A percentile compares a stretch with the other conserved stretches of the same genome.
These are phyloP conservation scores for Myriosclerotinia duriaeana DNA, from an alignment of 2,329 filamentous ascomycete species.

Conservation along the genomic window DNA sequence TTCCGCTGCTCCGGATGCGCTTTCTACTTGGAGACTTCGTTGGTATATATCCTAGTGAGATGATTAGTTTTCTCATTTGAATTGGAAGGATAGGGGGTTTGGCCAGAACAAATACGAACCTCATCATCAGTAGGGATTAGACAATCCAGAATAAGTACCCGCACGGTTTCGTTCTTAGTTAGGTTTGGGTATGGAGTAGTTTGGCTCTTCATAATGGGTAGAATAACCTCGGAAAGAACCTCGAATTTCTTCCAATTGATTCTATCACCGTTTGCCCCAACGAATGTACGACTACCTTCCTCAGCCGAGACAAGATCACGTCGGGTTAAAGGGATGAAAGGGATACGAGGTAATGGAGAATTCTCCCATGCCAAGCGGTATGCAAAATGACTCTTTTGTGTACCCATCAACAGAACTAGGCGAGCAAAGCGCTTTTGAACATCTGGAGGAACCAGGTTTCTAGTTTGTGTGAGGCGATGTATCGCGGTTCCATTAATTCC, in stretches of 20 bases:
- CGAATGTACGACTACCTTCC: slow-evolving; percentile 86
- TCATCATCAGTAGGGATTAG: slow-evolving; percentile 84
- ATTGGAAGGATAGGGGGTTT: neutral
- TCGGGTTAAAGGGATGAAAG: slow-evolving; percentile 86
- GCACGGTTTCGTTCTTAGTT: slow-evolving; percentile 65
- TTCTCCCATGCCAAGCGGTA: slow-evolving; percentile 99
- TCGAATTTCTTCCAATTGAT: slow-evolving; percentile 99
- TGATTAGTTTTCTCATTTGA: slow-evolving; percentile 21
- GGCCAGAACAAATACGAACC: slow-evolving; percentile 53
- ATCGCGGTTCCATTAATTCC: slow-evolving; percentile 88
- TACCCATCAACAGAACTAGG: slow-evolving; percentile 87
- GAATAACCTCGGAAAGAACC: slow-evolving; percentile 85
- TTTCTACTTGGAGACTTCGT: slow-evolving; percentile 60
- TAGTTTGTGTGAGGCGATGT: slow-evolving; percentile 77
- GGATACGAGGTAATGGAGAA: slow-evolving; percentile 83
- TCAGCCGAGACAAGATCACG: slow-evolving; percentile 89
- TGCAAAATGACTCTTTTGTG: slow-evolving; percentile 86
- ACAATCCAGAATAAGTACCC: slow-evolving; percentile 77
- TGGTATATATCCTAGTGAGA: slow-evolving; percentile 61
- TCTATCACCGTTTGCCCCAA: slow-evolving; percentile 68
- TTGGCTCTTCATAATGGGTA: slow-evolving; percentile 90
- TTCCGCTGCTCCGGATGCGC: slow-evolving; percentile 49
- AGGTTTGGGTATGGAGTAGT: slow-evolving; percentile 76
- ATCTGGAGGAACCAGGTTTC: slow-evolving; percentile 68
- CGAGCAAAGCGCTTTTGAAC: slow-evolving; percentile 83